These are phyloP conservation scores for Mycena albidolilacea DNA, from an alignment of 768 basidiomycete species.

Conservation along the genomic window DNA sequence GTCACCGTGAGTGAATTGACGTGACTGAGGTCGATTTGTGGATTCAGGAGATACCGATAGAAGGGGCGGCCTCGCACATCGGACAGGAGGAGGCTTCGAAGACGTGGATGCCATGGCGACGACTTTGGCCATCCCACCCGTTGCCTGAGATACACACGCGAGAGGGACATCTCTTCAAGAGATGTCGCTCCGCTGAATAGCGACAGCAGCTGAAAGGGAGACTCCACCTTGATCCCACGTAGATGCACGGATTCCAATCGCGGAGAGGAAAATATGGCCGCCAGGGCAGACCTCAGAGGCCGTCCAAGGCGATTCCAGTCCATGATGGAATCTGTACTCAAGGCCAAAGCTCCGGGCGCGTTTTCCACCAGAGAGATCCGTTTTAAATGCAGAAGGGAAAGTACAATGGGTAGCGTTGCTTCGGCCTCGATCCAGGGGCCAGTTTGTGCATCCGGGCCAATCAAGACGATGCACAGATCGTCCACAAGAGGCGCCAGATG, in stretches of 20 bases:
- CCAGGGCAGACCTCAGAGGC: conserved; percentile 1
- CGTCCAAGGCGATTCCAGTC: too few species aligned
- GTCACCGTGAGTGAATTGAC: not conserved
- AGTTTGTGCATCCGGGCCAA: conserved; percentile 2
- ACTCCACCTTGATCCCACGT: conserved; percentile 19
- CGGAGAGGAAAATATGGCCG: not conserved
- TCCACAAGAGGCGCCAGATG: conserved; percentile 6
- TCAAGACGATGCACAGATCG: conserved; percentile 20
- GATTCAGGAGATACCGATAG: not conserved
- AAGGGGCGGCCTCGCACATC: not conserved
- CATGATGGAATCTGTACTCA: too few species aligned
- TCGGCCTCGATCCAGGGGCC: too few species aligned
- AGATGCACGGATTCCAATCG: conserved; percentile 10
- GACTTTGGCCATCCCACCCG: not conserved
- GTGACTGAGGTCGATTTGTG: not conserved
- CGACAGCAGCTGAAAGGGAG: conserved; percentile 15
- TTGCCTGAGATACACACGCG: conserved; percentile 10
- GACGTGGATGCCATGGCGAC: not conserved
- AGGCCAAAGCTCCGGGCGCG: not conserved
- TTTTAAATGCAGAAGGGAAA: not conserved
- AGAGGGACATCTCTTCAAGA: conserved; percentile 12
- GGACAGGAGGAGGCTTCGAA: not conserved
- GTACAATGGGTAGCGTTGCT: too few species aligned
- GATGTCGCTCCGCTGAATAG: conserved; percentile 21
- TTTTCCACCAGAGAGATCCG: not conserved